These are phyloP conservation scores for Xylaria intraflava DNA, from an alignment of 495 filamentous ascomycete genomes.

Conservation along the genomic window DNA sequence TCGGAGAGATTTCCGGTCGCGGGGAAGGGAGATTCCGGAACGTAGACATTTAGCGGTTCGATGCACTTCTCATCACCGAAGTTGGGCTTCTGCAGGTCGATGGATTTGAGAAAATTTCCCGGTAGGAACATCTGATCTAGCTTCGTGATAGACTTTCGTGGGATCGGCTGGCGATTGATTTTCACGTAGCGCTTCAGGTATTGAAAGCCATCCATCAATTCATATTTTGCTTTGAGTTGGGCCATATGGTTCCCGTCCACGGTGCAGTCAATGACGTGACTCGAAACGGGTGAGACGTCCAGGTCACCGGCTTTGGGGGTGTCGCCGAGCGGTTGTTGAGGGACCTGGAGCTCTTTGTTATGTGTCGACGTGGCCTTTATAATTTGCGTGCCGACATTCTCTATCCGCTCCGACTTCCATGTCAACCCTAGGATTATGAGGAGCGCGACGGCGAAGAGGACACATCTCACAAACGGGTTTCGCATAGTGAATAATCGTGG, in stretches of 20 bases:
- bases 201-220: slow-evolving; percentile 42
- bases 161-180: slow-evolving; percentile 35
- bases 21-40: slow-evolving; percentile 41
- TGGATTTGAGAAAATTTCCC: slow-evolving; percentile 29
- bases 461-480: slow-evolving; percentile 36
- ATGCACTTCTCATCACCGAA: slow-evolving; percentile 34
- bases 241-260: slow-evolving; percentile 38
- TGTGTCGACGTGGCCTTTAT: slow-evolving; percentile 31
- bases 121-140: slow-evolving; percentile 40
- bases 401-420: slow-evolving; percentile 32
- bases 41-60: slow-evolving; percentile 41
- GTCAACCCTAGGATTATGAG: slow-evolving; percentile 29
- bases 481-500: slow-evolving; percentile 38
- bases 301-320: slow-evolving; percentile 14
- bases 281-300: slow-evolving; percentile 16
- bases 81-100: slow-evolving; percentile 38
- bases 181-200: slow-evolving; percentile 48
- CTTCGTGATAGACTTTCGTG: slow-evolving; percentile 42
- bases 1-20: slow-evolving; percentile 39
- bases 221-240: slow-evolving; percentile 37
- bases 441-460: slow-evolving; percentile 31
- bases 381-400: slow-evolving; percentile 32
- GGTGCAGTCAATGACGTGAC: slow-evolving; percentile 35
- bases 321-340: slow-evolving; percentile 28
- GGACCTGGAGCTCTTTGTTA: slow-evolving; percentile 25